These are phyloP conservation scores for Penicillium sp. DNA, from an alignment of 2,329 filamentous ascomycete species.

Conservation along the genomic window DNA sequence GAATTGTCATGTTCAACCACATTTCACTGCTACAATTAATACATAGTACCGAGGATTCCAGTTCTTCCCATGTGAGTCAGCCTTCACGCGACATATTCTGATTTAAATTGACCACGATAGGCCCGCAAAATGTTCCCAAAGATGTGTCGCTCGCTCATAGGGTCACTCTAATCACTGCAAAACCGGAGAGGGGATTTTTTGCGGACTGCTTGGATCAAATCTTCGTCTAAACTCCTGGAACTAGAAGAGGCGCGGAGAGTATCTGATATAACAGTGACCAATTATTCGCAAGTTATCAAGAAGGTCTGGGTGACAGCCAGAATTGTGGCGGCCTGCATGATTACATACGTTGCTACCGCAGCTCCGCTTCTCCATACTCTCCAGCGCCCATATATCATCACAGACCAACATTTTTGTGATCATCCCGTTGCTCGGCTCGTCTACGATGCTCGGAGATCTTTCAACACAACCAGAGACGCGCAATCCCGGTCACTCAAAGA, in stretches of 20 bases:
- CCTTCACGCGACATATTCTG: background rate
- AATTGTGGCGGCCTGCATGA: background rate
- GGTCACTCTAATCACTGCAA: background rate
- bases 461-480: background rate
- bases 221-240: background rate
- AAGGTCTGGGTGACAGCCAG: background rate
- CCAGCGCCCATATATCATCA: background rate
- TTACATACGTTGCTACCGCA: background rate
- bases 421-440: background rate
- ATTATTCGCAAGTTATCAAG: background rate
- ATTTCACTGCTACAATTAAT: no score
- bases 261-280: background rate
- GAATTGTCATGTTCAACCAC: no score
- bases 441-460: background rate
- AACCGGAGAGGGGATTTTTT: background rate
- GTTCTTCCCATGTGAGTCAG: background rate
- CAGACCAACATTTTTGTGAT: background rate
- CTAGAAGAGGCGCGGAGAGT: background rate
- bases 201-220: background rate
- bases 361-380: background rate
- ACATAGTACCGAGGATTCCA: background rate
- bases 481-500: conserved; percentile 15
- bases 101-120: background rate
- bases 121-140: background rate
- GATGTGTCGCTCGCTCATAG: background rate